These are phyloP conservation scores for Pichiaceae sp. DNA, from an alignment of 1,139 yeast genomes.

Conservation along the genomic window DNA sequence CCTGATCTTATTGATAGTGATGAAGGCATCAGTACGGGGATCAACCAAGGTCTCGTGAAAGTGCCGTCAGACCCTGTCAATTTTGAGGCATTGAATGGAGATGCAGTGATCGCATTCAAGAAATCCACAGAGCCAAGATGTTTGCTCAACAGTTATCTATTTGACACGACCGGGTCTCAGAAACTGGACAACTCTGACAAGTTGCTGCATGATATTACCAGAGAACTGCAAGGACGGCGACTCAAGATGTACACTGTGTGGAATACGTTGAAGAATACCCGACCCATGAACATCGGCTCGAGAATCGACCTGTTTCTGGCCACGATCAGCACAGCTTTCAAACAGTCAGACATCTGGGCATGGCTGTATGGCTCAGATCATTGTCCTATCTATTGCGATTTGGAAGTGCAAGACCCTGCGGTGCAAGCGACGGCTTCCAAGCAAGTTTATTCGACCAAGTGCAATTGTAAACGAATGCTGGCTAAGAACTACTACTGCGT, in stretches of 20 bases:
- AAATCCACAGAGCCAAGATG: slow-evolving; percentile 15
- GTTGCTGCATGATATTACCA: slow-evolving; percentile 47
- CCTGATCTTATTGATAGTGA: slow-evolving; percentile 80
- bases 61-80: slow-evolving; percentile 2
- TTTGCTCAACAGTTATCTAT: slow-evolving; percentile 15
- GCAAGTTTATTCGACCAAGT: neutral
- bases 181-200: slow-evolving; percentile 5
- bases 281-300: slow-evolving; percentile 82
- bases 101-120: slow-evolving; percentile 24
- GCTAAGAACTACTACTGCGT: slow-evolving; percentile 46
- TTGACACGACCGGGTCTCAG: slow-evolving; percentile 18
- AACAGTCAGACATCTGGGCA: slow-evolving; percentile 58
- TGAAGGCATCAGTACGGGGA: slow-evolving; percentile 45
- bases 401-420: slow-evolving; percentile 24
- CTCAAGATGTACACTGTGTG: slow-evolving; percentile 81
- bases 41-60: slow-evolving; percentile 19
- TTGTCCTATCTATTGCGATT: slow-evolving; percentile 80
- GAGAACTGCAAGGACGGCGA: slow-evolving; percentile 49
- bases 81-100: slow-evolving; percentile 12
- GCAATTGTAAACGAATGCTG: slow-evolving; percentile 36
- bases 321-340: slow-evolving; percentile 31
- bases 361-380: slow-evolving; percentile 82
- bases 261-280: slow-evolving; percentile 72
- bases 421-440: slow-evolving; percentile 1
- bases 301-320: slow-evolving; percentile 72